phyloP scores from a whole-genome alignment of 441 rosid species.

The Gossypium aridum region DNA sequence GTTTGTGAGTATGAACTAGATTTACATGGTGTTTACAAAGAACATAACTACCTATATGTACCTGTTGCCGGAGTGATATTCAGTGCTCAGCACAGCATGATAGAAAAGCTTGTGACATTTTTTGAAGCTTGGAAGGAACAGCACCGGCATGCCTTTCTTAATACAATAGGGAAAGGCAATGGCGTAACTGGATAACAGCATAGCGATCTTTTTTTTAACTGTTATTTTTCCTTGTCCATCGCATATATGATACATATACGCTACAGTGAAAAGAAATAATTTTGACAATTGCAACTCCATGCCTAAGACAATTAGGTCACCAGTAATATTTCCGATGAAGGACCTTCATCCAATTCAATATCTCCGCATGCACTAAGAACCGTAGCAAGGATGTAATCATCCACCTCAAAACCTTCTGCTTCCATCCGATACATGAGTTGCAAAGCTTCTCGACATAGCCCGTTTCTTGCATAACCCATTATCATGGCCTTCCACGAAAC shows the following conservation, averaged over 20 bases:
- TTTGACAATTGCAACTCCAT: neutral
- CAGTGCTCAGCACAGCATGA: neutral
- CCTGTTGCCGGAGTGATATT: neutral
- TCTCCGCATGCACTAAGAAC: conserved; percentile 66
- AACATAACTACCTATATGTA: neutral
- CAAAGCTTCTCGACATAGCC: conserved; percentile 70
- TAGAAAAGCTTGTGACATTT: neutral
- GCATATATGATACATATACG: neutral
- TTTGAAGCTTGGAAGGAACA: neutral
- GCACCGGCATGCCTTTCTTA: neutral
- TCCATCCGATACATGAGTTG: conserved; percentile 75
- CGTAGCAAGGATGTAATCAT: conserved; percentile 51
- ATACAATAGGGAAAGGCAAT: neutral
- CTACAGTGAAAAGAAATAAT: neutral
- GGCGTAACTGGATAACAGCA: neutral
- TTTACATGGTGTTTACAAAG: neutral
- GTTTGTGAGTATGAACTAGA: neutral
- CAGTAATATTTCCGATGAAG: conserved; percentile 29
- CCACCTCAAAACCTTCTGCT: conserved; percentile 64
- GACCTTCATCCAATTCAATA: conserved; percentile 32
- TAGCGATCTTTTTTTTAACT: neutral
- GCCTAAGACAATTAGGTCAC: neutral
- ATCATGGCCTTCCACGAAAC: conserved; percentile 82
- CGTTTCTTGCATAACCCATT: conserved; percentile 63
- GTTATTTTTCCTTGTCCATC: neutral